These are phyloP conservation scores for Pichia sporocuriosa DNA, from an alignment of 805 yeast species.

Conservation along the genomic window DNA sequence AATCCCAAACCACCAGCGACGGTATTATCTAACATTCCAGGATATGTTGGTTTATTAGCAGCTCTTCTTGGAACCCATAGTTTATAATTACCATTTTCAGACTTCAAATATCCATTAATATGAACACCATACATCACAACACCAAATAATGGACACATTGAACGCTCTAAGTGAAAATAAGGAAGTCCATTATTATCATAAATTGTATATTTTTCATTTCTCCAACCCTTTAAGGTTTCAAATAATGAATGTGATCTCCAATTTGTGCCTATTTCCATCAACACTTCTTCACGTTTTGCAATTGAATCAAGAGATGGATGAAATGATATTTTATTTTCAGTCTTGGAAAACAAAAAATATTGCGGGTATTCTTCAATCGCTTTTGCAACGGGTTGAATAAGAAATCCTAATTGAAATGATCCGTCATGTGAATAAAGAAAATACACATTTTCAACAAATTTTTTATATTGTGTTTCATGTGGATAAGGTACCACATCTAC, in stretches of 20 bases:
- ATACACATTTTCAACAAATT: conserved; percentile 23
- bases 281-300: conserved; percentile 34
- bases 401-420: conserved; percentile 32
- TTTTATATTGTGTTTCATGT: conserved; percentile 15
- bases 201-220: conserved; percentile 74
- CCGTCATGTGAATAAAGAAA: conserved; percentile 33
- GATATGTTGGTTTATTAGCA: conserved; percentile 73
- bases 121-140: conserved; percentile 89
- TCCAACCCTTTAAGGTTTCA: conserved; percentile 62
- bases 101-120: conserved; percentile 61
- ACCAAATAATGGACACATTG: conserved; percentile 76
- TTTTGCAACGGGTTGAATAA: conserved; percentile 30
- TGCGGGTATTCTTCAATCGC: conserved; percentile 20
- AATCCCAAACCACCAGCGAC: conserved; percentile 93
- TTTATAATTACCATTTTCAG: conserved; percentile 37
- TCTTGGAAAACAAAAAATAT: conserved; percentile 24
- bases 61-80: conserved; percentile 87
- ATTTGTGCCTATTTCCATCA: conserved; percentile 37
- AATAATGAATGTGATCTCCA: conserved; percentile 34
- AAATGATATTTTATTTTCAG: conserved; percentile 26
- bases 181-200: conserved; percentile 49
- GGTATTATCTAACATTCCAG: conserved; percentile 86
- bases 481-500: conserved; percentile 30
- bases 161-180: conserved; percentile 71
- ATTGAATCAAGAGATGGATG: conserved; percentile 27